Conservation (phyloP, 2,329 filamentous ascomycete genomes). For the Magnaporthiopsis rhizophila region DNA sequence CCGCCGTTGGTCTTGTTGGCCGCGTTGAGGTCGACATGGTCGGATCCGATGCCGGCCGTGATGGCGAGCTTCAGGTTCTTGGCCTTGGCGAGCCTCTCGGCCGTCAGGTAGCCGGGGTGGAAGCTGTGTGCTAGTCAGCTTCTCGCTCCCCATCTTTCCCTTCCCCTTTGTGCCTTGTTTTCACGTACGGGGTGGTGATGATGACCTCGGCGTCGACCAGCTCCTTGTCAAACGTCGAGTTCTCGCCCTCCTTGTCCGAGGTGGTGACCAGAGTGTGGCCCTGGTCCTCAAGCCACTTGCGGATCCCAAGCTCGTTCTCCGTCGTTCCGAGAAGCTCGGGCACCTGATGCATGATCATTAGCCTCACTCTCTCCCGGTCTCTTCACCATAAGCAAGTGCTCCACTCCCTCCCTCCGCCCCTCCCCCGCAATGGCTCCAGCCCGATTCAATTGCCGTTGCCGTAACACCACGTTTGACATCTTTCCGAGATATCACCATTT, state of each 20-base stretch:
- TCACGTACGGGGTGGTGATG: conserved; percentile 85
- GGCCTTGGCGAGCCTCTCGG: conserved; percentile 90
- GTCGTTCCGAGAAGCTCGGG: conserved; percentile 87
- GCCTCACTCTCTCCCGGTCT: not conserved
- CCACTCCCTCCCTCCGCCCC: not conserved
- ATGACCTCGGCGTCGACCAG: conserved; percentile 96
- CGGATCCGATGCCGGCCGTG: conserved; percentile 95
- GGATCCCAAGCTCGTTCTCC: conserved; percentile 94
- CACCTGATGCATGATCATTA: conserved; percentile 35
- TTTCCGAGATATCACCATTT: conserved; percentile 6
- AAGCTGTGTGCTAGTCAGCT: conserved; percentile 52
- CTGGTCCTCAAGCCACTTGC: conserved; percentile 95
- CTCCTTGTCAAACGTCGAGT: conserved; percentile 91
- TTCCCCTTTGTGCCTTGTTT: not conserved
- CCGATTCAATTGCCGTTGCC: no score
- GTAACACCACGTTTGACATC: not conserved
- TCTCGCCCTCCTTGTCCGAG: conserved; percentile 90
- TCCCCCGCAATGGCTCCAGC: no score
- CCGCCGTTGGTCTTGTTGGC: conserved; percentile 98
- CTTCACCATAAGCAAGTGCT: conserved; percentile 2
- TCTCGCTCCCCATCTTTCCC: not conserved
- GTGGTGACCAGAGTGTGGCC: conserved; percentile 96
- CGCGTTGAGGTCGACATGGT: conserved; percentile 94
- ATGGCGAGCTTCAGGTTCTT: conserved; percentile 98
- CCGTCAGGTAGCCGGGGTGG: conserved; percentile 96